phyloP scores from a whole-genome alignment of 208 protist genomes.

The Hexamita inflata region DNA sequence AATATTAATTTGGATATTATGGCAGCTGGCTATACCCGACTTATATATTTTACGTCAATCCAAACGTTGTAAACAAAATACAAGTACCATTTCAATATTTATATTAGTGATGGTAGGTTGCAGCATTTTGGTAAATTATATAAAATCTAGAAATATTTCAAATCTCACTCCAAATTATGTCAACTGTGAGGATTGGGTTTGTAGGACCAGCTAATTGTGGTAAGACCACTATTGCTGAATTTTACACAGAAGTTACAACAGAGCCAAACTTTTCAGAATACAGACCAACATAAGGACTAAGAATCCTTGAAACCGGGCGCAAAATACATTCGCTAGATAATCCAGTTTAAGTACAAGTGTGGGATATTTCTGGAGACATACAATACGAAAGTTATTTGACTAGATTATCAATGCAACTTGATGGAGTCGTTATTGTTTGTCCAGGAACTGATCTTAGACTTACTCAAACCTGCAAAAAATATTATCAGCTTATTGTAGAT shows the following conservation, averaged over 20 bases:
- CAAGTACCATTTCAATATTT: too few relatives aligned
- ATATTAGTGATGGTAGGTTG: too few relatives aligned
- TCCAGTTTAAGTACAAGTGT: neutral
- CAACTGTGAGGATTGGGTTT: neutral
- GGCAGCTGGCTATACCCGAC: too few relatives aligned
- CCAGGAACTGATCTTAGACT: neutral
- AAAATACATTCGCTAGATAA: neutral
- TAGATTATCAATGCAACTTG: neutral
- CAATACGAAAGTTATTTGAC: neutral
- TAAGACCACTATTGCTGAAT: neutral
- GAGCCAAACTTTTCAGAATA: neutral
- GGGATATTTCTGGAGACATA: neutral
- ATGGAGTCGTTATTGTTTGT: neutral
- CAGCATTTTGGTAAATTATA: too few relatives aligned
- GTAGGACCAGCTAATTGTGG: neutral
- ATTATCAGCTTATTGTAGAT: neutral
- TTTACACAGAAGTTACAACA: neutral
- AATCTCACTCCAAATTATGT: neutral
- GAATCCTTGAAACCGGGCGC: neutral
- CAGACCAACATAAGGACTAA: neutral
- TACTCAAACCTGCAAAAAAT: neutral
- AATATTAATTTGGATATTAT: too few relatives aligned
- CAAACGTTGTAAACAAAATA: too few relatives aligned
- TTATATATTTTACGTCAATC: too few relatives aligned
- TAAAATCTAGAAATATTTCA: too few relatives aligned